phyloP scores from a whole-genome alignment of 2,329 filamentous ascomycete species.

The Penicillium sp. region DNA sequence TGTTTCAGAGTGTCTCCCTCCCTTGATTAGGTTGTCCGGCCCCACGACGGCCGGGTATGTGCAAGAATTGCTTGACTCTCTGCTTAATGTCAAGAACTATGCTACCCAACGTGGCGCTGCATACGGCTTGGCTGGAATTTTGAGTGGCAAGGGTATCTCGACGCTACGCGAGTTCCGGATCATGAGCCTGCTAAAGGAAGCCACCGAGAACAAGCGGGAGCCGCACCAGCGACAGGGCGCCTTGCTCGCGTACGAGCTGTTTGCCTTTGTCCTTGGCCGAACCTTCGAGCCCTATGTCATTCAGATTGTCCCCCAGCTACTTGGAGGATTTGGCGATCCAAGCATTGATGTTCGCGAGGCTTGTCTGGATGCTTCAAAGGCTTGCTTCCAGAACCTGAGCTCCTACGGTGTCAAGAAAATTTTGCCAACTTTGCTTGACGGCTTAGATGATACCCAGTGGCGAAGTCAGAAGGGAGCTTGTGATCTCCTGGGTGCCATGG shows the following conservation, averaged over 20 bases:
- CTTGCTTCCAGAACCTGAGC: conserved; percentile 86
- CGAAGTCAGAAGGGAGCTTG: conserved; percentile 97
- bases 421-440: conserved; percentile 81
- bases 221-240: conserved; percentile 80
- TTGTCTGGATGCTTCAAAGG: conserved; percentile 86
- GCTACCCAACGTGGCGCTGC: conserved; percentile 88
- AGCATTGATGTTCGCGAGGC: conserved; percentile 87
- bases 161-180: conserved; percentile 80
- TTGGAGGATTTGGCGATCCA: conserved; percentile 81
- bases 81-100: conserved; percentile 86
- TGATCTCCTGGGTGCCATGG: conserved; percentile 95
- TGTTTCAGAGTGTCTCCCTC: conserved; percentile 87
- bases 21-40: conserved; percentile 73
- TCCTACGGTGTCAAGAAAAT: conserved; percentile 96
- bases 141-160: conserved; percentile 78
- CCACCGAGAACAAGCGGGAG: conserved; percentile 94
- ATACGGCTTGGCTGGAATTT: conserved; percentile 86
- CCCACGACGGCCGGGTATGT: conserved; percentile 76
- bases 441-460: conserved; percentile 93
- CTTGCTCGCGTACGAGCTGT: conserved; percentile 81
- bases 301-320: conserved; percentile 83
- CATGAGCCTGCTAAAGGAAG: conserved; percentile 70
- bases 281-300: conserved; percentile 96
- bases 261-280: conserved; percentile 78
- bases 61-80: conserved; percentile 68